phyloP scores from a whole-genome alignment of 441 rosid genomes.

The Syzygium malaccense region DNA sequence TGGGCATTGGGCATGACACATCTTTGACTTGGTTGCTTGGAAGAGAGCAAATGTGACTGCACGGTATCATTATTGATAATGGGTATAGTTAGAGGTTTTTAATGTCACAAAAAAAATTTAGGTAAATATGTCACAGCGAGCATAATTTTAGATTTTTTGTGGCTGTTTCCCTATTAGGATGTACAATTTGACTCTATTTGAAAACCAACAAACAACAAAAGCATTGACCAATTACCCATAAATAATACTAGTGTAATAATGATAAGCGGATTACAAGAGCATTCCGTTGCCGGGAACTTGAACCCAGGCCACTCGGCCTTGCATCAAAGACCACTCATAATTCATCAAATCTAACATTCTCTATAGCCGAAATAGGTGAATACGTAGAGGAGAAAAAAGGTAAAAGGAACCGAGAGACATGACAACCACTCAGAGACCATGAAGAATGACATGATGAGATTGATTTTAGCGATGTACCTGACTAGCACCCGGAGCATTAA shows the following conservation, averaged over 20 bases:
- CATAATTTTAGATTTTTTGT: no score
- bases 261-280: no score
- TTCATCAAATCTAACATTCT: neutral
- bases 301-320: neutral
- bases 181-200: no score
- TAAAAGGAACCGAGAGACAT: neutral
- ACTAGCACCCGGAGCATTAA: neutral
- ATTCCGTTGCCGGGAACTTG: no score
- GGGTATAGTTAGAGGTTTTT: no score
- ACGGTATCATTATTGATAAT: conserved; percentile 68
- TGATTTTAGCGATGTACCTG: neutral
- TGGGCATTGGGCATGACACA: conserved; percentile 96
- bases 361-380: neutral
- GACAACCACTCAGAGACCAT: neutral
- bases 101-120: no score
- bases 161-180: no score
- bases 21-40: conserved; percentile 74
- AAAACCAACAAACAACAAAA: no score
- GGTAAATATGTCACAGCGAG: no score
- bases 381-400: neutral
- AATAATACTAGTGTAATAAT: no score
- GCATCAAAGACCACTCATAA: neutral
- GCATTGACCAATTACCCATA: no score
- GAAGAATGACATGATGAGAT: neutral
- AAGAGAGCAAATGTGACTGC: conserved; percentile 75